Percentiles rank a stretch among this genome's conserved stretches.
phyloP scores from a whole-genome alignment of 2,329 filamentous ascomycete species.

The Chalara sp. region DNA sequence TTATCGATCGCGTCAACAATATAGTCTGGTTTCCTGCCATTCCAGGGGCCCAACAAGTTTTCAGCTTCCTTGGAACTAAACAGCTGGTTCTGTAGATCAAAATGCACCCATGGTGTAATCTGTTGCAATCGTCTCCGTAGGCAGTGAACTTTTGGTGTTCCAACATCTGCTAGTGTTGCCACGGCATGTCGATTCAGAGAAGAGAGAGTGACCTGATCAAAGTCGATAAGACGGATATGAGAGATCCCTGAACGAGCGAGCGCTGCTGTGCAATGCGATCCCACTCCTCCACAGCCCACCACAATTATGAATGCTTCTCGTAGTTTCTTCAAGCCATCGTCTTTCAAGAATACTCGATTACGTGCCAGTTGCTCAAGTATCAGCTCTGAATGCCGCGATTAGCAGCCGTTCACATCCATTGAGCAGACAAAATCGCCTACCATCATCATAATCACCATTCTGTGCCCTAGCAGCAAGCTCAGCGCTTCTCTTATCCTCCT shows the following conservation, averaged over 20 bases:
- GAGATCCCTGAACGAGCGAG: constrained; percentile 84
- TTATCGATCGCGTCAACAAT: constrained; percentile 99
- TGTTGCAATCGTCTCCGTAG: constrained; percentile 74
- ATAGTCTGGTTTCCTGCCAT: constrained; percentile 65
- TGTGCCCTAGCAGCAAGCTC: constrained; percentile 53
- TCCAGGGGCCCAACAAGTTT: constrained; percentile 61
- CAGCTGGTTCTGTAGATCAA: constrained; percentile 80
- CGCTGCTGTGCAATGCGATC: constrained; percentile 82
- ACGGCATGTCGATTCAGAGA: constrained; percentile 95
- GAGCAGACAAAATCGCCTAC: constrained; percentile 10
- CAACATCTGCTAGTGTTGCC: constrained; percentile 88
- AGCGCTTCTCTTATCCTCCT: constrained; percentile 55
- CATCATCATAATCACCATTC: constrained; percentile 56
- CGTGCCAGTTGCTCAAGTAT: constrained; percentile 92
- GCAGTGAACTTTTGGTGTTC: constrained; percentile 84
- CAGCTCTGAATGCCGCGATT: constrained; percentile 48
- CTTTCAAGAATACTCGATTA: constrained; percentile 83
- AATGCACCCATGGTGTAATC: constrained; percentile 85
- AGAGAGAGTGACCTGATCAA: constrained; percentile 93
- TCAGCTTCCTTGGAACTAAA: constrained; percentile 65
- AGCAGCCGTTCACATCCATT: background rate
- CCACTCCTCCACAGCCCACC: constrained; percentile 90
- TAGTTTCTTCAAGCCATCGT: constrained; percentile 72
- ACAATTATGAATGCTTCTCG: constrained; percentile 79
- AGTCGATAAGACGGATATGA: constrained; percentile 85